Base-by-base conservation (phyloP, 768 basidiomycete genomes). In the Rhodocollybia butyracea region DNA sequence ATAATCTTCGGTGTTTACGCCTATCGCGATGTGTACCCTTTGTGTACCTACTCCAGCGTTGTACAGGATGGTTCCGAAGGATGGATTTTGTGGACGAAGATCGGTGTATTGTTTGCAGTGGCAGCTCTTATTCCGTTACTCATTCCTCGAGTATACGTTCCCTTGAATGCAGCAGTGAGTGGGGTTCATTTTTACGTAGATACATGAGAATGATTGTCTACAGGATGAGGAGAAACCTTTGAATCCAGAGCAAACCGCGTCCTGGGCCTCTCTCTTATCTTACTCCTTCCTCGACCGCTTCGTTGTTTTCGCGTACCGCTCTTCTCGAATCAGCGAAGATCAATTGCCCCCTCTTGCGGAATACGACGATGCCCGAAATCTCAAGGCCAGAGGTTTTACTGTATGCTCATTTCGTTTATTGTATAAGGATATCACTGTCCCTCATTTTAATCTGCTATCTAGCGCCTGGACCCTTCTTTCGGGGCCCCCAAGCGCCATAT, bases 271-370 rank as follows among this genome's bases (percentile, higher is more conserved):
- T 1, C 60, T 70, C 21, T 34, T 77, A 19, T 61, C 73, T 5
- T 86, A 75, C 62, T 65, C 70, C 17, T 88, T 77, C 69, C 68
- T 88, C 57, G 82, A 87, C 57, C 73, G 72, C 3, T 64, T 79
- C 31, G 68, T 86, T 22, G 69, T 70, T 47, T 60, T 67, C 13
- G 82, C 78, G 1, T 73, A 73, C 56, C 65, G 70, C 17, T 63
- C 76, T 19, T 58, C 73, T 3, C 80, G 80, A 60, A 60, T 84
- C 1, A 62, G 76, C 1, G 66, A 69, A 38, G 81, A 85, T 39
- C 63, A 84, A 47, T 69, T 86, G 41, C 84, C 84, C 13, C 82
- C 81, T 3, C 78, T 88, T 68, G 79, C 80, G 3, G 85, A 86
- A 57, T 80, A 82, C 50, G 86, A 88, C 55, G 79, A 80, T 64